phyloP scores from a whole-genome alignment of 116 monocot species.

The Dioscorea cayenensis region DNA sequence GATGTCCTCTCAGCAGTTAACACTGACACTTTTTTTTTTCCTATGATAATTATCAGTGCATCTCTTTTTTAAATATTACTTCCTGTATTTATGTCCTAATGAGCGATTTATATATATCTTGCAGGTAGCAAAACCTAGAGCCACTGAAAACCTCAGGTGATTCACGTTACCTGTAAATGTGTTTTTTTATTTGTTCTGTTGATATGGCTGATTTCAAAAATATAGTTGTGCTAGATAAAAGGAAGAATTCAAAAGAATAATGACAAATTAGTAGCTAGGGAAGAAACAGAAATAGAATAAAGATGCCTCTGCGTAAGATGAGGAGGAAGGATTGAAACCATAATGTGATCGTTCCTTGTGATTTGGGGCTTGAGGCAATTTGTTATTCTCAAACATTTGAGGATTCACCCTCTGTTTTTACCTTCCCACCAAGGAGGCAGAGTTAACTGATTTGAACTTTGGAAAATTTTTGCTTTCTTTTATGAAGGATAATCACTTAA shows the following conservation, averaged over 20 bases:
- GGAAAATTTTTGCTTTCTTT: not conserved
- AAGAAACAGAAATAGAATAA: too few relatives aligned
- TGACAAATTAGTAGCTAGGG: too few relatives aligned
- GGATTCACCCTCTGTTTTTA: not conserved
- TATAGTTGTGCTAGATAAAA: too few relatives aligned
- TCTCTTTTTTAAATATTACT: not conserved
- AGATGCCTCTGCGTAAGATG: too few relatives aligned
- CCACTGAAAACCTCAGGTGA: constrained; percentile 21
- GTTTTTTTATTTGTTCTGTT: not conserved
- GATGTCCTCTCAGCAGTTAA: not conserved
- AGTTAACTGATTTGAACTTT: not conserved
- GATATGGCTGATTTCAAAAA: not conserved
- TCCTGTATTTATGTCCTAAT: not conserved
- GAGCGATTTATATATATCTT: constrained; percentile 8
- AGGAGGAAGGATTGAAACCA: too few relatives aligned
- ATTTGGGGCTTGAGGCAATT: too few relatives aligned
- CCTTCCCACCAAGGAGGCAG: not conserved
- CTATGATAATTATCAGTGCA: not conserved
- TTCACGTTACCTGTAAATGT: not conserved
- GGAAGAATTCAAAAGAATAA: too few relatives aligned
- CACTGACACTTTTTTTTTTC: not conserved
- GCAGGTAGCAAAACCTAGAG: constrained; percentile 25
- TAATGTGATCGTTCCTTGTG: too few relatives aligned
- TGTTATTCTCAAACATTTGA: not conserved
- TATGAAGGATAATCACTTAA: not conserved